phyloP scores from a whole-genome alignment of 768 basidiomycete genomes.

The Myochromella boudieri region DNA sequence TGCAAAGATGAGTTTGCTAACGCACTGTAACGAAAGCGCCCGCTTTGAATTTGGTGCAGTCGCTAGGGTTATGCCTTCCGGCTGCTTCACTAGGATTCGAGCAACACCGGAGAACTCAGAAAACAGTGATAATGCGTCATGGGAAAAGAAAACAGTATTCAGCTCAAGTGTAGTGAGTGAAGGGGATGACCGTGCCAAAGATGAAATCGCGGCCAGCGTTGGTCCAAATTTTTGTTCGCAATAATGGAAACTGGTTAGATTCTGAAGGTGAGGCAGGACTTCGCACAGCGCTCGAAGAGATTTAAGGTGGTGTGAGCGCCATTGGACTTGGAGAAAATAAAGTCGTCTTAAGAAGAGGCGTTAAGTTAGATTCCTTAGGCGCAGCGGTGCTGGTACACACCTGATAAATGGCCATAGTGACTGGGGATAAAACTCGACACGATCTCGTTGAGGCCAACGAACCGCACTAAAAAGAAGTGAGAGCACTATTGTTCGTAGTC shows the following conservation, averaged over 20 bases:
- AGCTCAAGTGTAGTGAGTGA: constrained; percentile 12
- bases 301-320: constrained; percentile 11
- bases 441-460: constrained; percentile 8
- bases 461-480: constrained; percentile 11
- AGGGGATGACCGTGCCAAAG: constrained; percentile 9
- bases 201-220: constrained; percentile 5
- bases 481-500: constrained; percentile 6
- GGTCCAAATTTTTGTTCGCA: constrained; percentile 9
- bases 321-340: constrained; percentile 13
- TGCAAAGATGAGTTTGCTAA: constrained; percentile 11
- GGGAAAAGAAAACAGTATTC: constrained; percentile 12
- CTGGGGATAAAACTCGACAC: constrained; percentile 9
- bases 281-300: constrained; percentile 3
- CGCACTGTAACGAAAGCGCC: constrained; percentile 7
- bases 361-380: neutral
- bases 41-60: constrained; percentile 12
- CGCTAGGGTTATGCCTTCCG: constrained; percentile 10
- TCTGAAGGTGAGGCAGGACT: constrained; percentile 8
- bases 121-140: constrained; percentile 9
- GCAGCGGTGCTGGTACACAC: neutral
- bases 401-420: constrained; percentile 16
- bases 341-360: constrained; percentile 4
- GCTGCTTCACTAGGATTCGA: constrained; percentile 8
- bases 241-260: constrained; percentile 12
- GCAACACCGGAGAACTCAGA: constrained; percentile 11